Evolutionary conservation across 768 basidiomycete genomes (phyloP).

Genomic region (Hericium erinaceus): DNA sequence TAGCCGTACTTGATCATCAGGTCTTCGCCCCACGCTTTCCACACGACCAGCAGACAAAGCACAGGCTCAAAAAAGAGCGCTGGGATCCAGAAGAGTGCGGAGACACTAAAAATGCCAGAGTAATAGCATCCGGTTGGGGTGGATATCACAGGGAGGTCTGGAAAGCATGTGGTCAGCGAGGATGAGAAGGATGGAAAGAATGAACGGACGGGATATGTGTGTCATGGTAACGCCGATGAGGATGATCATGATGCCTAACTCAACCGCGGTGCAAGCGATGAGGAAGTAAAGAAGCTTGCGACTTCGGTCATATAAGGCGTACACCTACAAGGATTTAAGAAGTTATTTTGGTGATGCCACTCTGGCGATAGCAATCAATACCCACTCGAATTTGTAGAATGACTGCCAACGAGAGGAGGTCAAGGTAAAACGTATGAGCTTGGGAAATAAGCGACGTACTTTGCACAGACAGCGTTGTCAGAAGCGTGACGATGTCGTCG

Average conservation of each 20-base stretch:
- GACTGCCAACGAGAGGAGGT: background rate
- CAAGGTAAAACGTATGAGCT: background rate
- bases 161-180: background rate
- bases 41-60: background rate
- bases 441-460: background rate
- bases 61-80: conserved; percentile 1
- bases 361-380: too few relatives aligned
- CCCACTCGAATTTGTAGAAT: conserved; percentile 1
- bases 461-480: background rate
- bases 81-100: background rate
- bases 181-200: background rate
- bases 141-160: background rate
- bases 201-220: background rate
- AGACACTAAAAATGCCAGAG: background rate
- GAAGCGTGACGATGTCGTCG: background rate
- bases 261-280: background rate
- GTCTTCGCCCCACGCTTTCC: conserved; percentile 2
- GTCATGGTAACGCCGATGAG: background rate
- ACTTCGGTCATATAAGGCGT: background rate
- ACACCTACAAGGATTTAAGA: background rate
- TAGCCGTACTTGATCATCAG: background rate
- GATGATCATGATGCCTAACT: background rate
- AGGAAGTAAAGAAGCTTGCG: background rate
- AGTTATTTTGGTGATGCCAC: background rate
- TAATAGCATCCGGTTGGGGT: background rate